Evolutionary conservation across 495 filamentous ascomycete species (phyloP).

Genomic region (Penicilliopsis zonata): DNA sequence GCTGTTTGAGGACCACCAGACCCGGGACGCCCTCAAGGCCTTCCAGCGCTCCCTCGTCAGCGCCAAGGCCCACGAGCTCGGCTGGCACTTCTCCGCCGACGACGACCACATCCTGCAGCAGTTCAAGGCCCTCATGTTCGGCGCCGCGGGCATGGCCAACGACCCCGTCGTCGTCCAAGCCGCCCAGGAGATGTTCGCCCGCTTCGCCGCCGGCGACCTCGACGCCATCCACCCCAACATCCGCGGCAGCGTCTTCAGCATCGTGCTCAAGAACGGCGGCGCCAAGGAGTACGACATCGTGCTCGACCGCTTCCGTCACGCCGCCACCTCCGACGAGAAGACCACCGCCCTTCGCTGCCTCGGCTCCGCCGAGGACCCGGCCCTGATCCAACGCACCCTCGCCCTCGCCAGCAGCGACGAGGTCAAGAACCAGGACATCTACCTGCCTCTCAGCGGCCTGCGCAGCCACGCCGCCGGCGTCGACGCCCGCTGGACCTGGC

Average conservation of each 20-base stretch:
- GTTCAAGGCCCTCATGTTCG: conserved; percentile 57
- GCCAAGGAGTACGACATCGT: conserved; percentile 59
- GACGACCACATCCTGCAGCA: conserved; percentile 89
- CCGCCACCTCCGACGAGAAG: conserved; percentile 84
- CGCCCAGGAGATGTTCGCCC: conserved; percentile 52
- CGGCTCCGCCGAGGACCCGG: conserved; percentile 63
- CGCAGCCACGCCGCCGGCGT: conserved; percentile 69
- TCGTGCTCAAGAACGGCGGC: conserved; percentile 49
- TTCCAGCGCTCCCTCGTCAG: conserved; percentile 70
- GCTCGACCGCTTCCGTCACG: conserved; percentile 70
- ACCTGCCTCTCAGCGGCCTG: conserved; percentile 71
- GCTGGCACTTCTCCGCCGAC: conserved; percentile 73
- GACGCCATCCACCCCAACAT: conserved; percentile 58
- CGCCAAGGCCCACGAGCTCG: conserved; percentile 68
- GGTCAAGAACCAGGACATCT: conserved; percentile 94
- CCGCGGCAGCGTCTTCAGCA: conserved; percentile 48
- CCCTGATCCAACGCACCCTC: conserved; percentile 73
- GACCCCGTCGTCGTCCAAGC: conserved; percentile 46
- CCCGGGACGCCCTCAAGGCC: conserved; percentile 61
- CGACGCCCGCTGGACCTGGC: conserved; percentile 68
- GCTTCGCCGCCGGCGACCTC: conserved; percentile 45
- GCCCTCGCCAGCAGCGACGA: conserved; percentile 62
- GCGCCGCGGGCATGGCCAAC: conserved; percentile 45
- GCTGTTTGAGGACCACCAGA: conserved; percentile 71
- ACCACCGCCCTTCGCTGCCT: conserved; percentile 87